Evolutionary conservation across 2,329 filamentous ascomycete species (phyloP), one percentile per base, ranked within the genome.

Genomic region (Talaromyces amestolkiae): DNA sequence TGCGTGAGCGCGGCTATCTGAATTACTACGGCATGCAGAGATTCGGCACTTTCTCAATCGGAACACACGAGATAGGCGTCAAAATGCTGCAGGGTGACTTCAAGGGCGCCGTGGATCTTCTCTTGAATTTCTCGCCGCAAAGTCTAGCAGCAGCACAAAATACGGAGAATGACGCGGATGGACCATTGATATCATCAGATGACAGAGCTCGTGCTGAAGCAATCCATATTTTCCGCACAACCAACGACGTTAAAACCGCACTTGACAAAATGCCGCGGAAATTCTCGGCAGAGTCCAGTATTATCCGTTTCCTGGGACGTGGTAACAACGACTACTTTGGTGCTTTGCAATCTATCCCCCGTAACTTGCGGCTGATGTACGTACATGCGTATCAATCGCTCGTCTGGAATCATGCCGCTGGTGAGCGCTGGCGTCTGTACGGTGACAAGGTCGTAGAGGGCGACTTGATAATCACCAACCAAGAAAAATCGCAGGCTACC

Each of bases 1-100:
- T 98, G 70, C 82, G 85, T 63, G 80, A 87, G 51, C 85, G 89
- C 53, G 95, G 95, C 2, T 99, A 96, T 82, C 89, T 99, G 78
- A 99, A 99, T 79, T 99, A 98, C 80, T 99, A 93, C 74, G 95
- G 95, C 9, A 87, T 98, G n/a, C 95, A 99, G 79, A 89, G 95
- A 27, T 99, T 99, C 72, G 95, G 95, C 33, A 94, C 93, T 0
- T 94, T 95, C 77, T 82, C 87, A 33, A 90, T 91, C 13, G 91
- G 93, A 39, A 99, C 95, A 0, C 92, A 98, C 73, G 85, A 89
- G 47, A 83, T 97, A 59, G 95, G 95, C 58, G 87, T 90, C 74
- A 89, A 91, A 75, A 93, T 99, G 74, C 84, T 99, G 0, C 86
- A 91, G 70, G 89, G 87, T 35, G 88, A 97, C 72, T 93, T 93